A percentile compares a stretch with the other conserved stretches of the same genome.
phyloP scores from a whole-genome alignment of 495 filamentous ascomycete genomes.

The Penicillium odoratum region DNA sequence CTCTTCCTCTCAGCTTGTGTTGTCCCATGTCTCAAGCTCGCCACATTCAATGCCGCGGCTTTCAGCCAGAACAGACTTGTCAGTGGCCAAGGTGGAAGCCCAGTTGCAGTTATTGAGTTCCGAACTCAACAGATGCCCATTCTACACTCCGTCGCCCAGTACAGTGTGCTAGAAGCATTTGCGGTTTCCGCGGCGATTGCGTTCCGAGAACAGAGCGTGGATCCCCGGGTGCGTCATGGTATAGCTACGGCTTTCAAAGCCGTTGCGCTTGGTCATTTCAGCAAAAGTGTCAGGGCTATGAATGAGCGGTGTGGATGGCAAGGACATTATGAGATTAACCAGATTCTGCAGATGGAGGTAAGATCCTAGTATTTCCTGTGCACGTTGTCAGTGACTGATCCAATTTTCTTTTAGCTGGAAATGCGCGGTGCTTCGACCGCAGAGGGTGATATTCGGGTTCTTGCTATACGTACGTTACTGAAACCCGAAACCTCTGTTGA shows the following conservation, averaged over 20 bases:
- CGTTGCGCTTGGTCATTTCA: conserved; percentile 16
- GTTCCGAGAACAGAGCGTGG: conserved; percentile 13
- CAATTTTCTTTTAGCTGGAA: conserved; percentile 9
- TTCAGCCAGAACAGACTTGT: too few relatives aligned
- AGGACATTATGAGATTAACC: conserved; percentile 24
- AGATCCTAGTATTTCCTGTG: neutral
- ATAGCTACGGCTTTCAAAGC: conserved; percentile 35
- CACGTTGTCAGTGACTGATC: neutral
- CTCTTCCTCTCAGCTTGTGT: conserved; percentile 21
- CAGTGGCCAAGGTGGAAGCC: conserved; percentile 8
- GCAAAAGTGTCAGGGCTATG: conserved; percentile 15
- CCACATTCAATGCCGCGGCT: too few relatives aligned
- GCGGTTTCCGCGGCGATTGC: conserved; percentile 13
- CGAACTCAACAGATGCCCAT: conserved; percentile 40
- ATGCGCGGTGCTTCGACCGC: conserved; percentile 19
- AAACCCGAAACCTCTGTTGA: too few relatives aligned
- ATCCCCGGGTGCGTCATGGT: conserved; percentile 21
- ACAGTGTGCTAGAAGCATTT: conserved; percentile 32
- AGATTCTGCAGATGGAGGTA: conserved; percentile 30
- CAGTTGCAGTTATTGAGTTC: conserved; percentile 33
- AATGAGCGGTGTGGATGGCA: conserved; percentile 27
- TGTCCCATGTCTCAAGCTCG: conserved; percentile 19
- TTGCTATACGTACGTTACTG: conserved; percentile 24
- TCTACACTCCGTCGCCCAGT: conserved; percentile 32
- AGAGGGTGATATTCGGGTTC: conserved; percentile 26